phyloP scores from a whole-genome alignment of 129 eudicot genomes.

The Tagetes erecta region DNA sequence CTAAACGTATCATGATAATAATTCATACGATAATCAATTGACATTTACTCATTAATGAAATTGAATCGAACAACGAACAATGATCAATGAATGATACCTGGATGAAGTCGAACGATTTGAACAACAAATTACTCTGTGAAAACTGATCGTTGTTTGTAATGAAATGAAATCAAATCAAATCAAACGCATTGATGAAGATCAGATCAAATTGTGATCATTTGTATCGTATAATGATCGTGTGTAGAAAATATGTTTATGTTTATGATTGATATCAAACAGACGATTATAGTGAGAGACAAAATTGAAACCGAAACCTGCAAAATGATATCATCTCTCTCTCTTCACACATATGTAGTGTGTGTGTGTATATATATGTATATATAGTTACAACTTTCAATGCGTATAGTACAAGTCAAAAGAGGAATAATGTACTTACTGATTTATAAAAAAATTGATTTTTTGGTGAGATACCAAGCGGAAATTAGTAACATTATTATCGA shows the following conservation, averaged over 20 bases:
- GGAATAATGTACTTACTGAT: not conserved
- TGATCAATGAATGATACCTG: not conserved
- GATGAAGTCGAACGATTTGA: not conserved
- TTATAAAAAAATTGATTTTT: not conserved
- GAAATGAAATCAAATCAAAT: conserved; percentile 10
- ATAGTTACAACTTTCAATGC: conserved; percentile 1
- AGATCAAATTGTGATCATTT: conserved; percentile 17
- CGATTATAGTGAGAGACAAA: conserved; percentile 10
- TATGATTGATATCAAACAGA: conserved; percentile 18
- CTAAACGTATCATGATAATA: too few relatives aligned
- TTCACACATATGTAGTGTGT: not conserved
- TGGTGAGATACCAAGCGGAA: too few relatives aligned
- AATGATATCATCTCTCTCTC: conserved; percentile 25
- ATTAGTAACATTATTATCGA: too few relatives aligned
- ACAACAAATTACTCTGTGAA: too few relatives aligned
- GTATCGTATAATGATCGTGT: not conserved
- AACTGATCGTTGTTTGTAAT: not conserved
- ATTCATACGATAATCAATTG: conserved; percentile 8
- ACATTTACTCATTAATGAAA: not conserved
- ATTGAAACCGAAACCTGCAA: conserved; percentile 30
- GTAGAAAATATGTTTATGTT: conserved; percentile 12
- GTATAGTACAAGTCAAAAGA: not conserved
- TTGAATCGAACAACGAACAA: not conserved
- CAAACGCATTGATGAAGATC: conserved; percentile 25
- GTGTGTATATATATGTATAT: too few relatives aligned